Conservation (phyloP, 371 early-diverging fungal species). For the Rhizopus sp. region DNA sequence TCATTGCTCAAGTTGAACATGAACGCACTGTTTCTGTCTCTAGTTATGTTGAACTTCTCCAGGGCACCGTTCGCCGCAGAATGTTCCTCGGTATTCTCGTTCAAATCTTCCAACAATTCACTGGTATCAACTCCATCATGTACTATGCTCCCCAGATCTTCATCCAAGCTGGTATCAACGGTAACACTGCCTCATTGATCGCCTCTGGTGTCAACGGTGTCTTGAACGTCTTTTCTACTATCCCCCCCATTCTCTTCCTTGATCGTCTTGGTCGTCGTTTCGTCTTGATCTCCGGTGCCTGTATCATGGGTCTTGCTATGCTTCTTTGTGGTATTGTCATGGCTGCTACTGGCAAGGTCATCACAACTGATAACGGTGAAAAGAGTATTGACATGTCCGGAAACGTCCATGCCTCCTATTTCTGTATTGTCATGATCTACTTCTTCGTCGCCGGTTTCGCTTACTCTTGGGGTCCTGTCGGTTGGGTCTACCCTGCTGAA, state of each 20-base stretch:
- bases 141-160: slow-evolving; percentile 72
- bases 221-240: slow-evolving; percentile 70
- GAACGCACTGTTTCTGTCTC: slow-evolving; percentile 71
- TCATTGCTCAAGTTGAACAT: slow-evolving; percentile 65
- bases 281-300: slow-evolving; percentile 47
- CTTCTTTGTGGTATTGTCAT: slow-evolving; percentile 50
- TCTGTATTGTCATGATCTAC: slow-evolving; percentile 54
- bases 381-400: slow-evolving; percentile 35
- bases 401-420: slow-evolving; percentile 43
- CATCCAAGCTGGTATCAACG: slow-evolving; percentile 63
- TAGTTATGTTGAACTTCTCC: slow-evolving; percentile 73
- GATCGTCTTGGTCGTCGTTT: slow-evolving; percentile 51
- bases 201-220: slow-evolving; percentile 78
- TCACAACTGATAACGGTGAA: slow-evolving; percentile 5
- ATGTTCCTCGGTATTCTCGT: slow-evolving; percentile 71
- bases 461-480: slow-evolving; percentile 56
- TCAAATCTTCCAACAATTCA: slow-evolving; percentile 67
- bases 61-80: slow-evolving; percentile 60
- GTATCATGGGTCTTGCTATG: slow-evolving; percentile 48
- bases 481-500: slow-evolving; percentile 68
- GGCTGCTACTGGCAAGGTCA: slow-evolving; percentile 30
- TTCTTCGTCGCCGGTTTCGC: slow-evolving; percentile 54
- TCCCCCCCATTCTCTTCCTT: slow-evolving; percentile 71
- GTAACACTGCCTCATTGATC: slow-evolving; percentile 54
- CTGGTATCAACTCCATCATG: slow-evolving; percentile 57